These are phyloP conservation scores for Aspergillus chevalieri DNA, from an alignment of 2,329 filamentous ascomycete genomes.

Conservation along the genomic window DNA sequence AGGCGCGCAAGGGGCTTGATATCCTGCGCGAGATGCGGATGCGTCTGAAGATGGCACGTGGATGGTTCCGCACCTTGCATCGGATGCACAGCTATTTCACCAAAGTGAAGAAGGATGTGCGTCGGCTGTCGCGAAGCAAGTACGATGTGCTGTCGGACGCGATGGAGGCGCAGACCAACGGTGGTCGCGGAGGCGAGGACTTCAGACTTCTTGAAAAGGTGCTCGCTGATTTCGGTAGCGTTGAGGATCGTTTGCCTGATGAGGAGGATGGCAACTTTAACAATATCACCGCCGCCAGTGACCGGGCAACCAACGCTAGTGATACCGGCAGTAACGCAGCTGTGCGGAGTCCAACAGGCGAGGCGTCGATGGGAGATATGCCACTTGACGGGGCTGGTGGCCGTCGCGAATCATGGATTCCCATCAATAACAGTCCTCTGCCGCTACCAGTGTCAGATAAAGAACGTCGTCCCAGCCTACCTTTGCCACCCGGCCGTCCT, in stretches of 20 bases:
- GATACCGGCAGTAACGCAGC: conserved; percentile 36
- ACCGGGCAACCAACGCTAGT: conserved; percentile 29
- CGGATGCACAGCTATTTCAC: conserved; percentile 37
- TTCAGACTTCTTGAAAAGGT: conserved; percentile 38
- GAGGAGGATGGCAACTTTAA: conserved; percentile 28
- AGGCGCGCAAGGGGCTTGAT: conserved; percentile 32
- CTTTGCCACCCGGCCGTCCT: conserved; percentile 28
- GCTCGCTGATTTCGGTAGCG: conserved; percentile 34
- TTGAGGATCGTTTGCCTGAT: conserved; percentile 35
- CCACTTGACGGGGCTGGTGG: conserved; percentile 24
- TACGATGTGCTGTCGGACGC: conserved; percentile 24
- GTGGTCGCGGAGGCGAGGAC: conserved; percentile 30
- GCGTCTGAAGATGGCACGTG: conserved; percentile 34
- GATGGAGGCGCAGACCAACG: conserved; percentile 22
- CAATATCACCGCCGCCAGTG: conserved; percentile 16
- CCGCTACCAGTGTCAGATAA: conserved; percentile 26
- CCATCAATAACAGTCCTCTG: conserved; percentile 36
- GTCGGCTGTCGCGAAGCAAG: conserved; percentile 26
- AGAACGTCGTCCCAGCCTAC: conserved; percentile 34
- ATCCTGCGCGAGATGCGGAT: conserved; percentile 37
- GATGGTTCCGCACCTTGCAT: conserved; percentile 41
- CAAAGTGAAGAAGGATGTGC: conserved; percentile 34
- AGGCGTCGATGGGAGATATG: conserved; percentile 18
- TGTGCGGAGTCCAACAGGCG: conserved; percentile 35
- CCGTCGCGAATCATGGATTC: conserved; percentile 38